Conservation (phyloP, 768 basidiomycete species). For the Hygrocybe punicea region DNA sequence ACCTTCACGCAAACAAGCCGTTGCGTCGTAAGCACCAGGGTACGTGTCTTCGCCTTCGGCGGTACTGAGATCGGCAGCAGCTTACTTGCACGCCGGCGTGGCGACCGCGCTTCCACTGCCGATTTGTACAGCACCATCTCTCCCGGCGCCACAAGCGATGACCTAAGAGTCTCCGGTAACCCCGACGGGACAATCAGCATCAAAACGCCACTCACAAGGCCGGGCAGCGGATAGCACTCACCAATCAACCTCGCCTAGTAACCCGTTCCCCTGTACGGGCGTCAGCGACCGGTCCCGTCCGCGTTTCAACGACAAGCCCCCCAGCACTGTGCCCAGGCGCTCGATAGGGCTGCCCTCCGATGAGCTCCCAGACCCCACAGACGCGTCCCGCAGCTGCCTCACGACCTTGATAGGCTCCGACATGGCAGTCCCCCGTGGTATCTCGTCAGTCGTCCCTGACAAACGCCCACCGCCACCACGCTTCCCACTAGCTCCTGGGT, state of each 20-base stretch:
- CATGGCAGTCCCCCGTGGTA: neutral
- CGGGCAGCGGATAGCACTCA: constrained; percentile 25
- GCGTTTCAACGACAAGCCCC: constrained; percentile 38
- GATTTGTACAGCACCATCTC: constrained; percentile 53
- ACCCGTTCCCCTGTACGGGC: constrained; percentile 50
- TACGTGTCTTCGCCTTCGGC: constrained; percentile 50
- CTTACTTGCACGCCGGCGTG: constrained; percentile 56
- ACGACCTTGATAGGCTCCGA: constrained; percentile 24
- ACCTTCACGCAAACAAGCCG: constrained; percentile 58
- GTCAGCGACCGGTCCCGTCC: constrained; percentile 54
- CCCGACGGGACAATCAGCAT: too few relatives aligned
- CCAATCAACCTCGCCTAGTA: constrained; percentile 42
- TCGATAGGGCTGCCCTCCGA: constrained; percentile 49
- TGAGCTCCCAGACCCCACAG: constrained; percentile 40
- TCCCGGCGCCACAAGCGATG: constrained; percentile 33
- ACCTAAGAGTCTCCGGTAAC: constrained; percentile 2
- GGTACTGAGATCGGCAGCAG: constrained; percentile 49
- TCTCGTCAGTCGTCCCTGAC: neutral
- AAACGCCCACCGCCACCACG: neutral
- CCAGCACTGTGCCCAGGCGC: constrained; percentile 33
- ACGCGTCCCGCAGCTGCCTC: constrained; percentile 8
- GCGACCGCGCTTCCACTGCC: constrained; percentile 50
- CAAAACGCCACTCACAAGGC: neutral
- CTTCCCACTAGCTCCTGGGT: neutral
- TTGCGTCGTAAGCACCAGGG: constrained; percentile 54